phyloP scores from a whole-genome alignment of 192 early-diverging fungal species.

The Entomortierella chlamydospora region DNA sequence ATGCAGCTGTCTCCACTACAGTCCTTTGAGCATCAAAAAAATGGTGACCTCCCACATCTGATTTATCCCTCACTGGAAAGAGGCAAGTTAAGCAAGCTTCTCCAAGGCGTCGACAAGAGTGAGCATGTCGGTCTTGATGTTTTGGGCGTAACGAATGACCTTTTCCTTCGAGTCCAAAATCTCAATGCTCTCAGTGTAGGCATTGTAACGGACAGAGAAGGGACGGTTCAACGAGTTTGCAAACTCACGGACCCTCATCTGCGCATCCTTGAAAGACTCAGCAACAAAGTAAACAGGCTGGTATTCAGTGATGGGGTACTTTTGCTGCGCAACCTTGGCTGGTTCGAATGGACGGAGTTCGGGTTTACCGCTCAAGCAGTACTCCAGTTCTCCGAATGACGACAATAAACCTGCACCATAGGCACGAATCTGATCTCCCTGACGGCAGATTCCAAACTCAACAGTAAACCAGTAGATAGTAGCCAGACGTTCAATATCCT shows the following conservation, averaged over 20 bases:
- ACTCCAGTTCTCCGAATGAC: constrained; percentile 96
- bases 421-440: constrained; percentile 79
- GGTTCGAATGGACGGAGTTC: constrained; percentile 88
- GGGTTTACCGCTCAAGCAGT: constrained; percentile 83
- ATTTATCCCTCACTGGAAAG: background rate
- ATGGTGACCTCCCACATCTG: background rate
- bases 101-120: constrained; percentile 82
- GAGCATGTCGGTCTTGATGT: constrained; percentile 82
- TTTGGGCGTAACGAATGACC: constrained; percentile 80
- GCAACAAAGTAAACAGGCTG: constrained; percentile 97
- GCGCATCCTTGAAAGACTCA: constrained; percentile 93
- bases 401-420: constrained; percentile 94
- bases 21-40: background rate
- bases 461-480: constrained; percentile 95
- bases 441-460: constrained; percentile 91
- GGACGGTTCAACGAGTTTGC: constrained; percentile 81
- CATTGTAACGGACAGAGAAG: constrained; percentile 92
- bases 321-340: constrained; percentile 73
- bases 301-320: constrained; percentile 92
- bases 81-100: constrained; percentile 31
- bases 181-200: constrained; percentile 91
- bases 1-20: background rate
- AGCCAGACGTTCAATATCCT: constrained; percentile 89
- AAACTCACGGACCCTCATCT: constrained; percentile 89
- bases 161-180: constrained; percentile 90